phyloP scores from a whole-genome alignment of 2,329 filamentous ascomycete species.

The Diaporthe sp. region DNA sequence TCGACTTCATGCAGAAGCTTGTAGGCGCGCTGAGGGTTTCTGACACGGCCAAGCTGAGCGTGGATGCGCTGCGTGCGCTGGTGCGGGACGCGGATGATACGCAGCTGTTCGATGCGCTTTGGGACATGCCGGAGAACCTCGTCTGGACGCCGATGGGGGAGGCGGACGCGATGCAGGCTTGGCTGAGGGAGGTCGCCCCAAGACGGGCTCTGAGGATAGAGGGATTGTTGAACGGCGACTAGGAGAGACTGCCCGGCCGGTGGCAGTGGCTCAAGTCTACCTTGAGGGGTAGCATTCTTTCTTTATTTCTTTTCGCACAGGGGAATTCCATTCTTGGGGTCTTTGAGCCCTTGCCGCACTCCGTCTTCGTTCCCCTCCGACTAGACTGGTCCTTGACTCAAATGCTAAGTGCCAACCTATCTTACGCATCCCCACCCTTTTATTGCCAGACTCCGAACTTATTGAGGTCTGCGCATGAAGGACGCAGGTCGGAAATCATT shows the following conservation, averaged over 20 bases:
- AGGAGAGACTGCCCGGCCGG: background rate
- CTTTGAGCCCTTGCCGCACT: background rate
- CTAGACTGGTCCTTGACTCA: background rate
- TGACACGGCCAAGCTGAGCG: slow-evolving; percentile 42
- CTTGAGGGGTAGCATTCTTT: background rate
- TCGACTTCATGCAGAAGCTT: slow-evolving; percentile 65
- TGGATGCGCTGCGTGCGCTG: slow-evolving; percentile 49
- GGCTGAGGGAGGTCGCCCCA: slow-evolving; percentile 55
- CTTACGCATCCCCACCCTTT: background rate
- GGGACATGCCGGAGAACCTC: slow-evolving; percentile 52
- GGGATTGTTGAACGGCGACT: slow-evolving; percentile 7
- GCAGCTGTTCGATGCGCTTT: slow-evolving; percentile 51
- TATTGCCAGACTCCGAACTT: too few relatives aligned
- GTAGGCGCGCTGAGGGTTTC: slow-evolving; percentile 59
- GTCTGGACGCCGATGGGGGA: slow-evolving; percentile 61
- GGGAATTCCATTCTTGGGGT: too few relatives aligned
- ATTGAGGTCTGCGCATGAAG: background rate
- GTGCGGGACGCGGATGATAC: slow-evolving; percentile 56
- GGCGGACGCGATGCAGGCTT: slow-evolving; percentile 56
- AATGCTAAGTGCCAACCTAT: background rate
- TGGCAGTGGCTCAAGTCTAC: background rate
- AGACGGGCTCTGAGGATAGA: slow-evolving; percentile 38
- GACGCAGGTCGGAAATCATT: background rate
- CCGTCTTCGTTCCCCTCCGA: background rate
- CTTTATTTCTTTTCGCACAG: background rate